Evolutionary conservation across 345 rosid genomes (phyloP).

Genomic region (Linum usitatissimum): DNA sequence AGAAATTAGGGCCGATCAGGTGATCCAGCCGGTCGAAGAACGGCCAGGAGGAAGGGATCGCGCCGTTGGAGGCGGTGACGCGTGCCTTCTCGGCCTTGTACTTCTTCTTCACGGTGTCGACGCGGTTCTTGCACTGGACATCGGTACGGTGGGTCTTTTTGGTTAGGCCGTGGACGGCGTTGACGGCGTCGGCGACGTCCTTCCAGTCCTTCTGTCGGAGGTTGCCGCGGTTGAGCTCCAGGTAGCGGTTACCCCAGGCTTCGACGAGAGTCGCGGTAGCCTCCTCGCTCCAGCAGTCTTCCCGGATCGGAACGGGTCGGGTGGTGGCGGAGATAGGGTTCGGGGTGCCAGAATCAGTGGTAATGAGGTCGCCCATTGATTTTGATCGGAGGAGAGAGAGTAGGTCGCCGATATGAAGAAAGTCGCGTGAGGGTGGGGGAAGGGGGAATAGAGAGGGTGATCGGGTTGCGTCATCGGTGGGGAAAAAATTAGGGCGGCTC

Average conservation of each 20-base stretch:
- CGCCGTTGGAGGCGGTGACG: constrained; percentile 48
- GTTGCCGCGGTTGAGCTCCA: constrained; percentile 82
- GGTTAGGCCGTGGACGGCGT: constrained; percentile 67
- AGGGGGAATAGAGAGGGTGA: neutral
- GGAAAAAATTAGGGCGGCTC: neutral
- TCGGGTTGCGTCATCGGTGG: neutral
- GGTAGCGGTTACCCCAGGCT: constrained; percentile 84
- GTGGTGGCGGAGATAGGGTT: constrained; percentile 4
- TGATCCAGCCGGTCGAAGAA: constrained; percentile 74
- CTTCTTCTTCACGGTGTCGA: constrained; percentile 95
- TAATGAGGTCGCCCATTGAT: neutral
- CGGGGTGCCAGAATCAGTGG: neutral
- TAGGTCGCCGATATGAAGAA: neutral
- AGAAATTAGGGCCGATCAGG: constrained; percentile 56
- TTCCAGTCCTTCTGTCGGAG: constrained; percentile 99
- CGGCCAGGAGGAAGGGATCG: constrained; percentile 57
- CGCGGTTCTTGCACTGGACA: constrained; percentile 96
- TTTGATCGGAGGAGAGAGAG: neutral
- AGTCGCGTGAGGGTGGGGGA: neutral
- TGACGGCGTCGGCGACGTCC: constrained; percentile 90
- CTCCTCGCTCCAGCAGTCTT: constrained; percentile 98
- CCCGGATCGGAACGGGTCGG: constrained; percentile 54
- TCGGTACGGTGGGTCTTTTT: constrained; percentile 93
- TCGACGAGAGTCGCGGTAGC: constrained; percentile 91
- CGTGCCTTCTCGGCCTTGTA: constrained; percentile 87